A percentile compares a stretch with the other conserved stretches of the same genome.
Evolutionary conservation across 2,329 filamentous ascomycete genomes (phyloP).

Genomic region (Bipolaris gigantea): DNA sequence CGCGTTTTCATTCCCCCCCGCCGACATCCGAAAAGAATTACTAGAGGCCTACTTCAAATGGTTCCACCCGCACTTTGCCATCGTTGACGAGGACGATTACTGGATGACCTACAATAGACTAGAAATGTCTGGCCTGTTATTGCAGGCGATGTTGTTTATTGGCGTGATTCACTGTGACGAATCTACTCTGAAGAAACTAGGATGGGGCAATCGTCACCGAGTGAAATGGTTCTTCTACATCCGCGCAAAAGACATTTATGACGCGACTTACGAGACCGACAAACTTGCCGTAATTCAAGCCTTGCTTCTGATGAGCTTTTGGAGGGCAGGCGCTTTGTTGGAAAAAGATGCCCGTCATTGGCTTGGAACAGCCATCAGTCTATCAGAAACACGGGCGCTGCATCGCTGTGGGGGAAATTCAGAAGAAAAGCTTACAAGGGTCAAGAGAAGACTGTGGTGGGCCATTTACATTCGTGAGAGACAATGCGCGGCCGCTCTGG

Average conservation of each 20-base stretch:
- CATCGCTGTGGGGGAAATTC: conserved; percentile 41
- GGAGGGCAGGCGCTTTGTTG: conserved; percentile 52
- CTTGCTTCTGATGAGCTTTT: conserved; percentile 60
- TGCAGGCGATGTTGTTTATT: conserved; percentile 59
- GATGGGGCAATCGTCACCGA: conserved; percentile 53
- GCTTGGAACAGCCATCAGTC: conserved; percentile 52
- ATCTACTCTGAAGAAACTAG: conserved; percentile 49
- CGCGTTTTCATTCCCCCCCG: conserved; percentile 52
- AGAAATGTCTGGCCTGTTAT: conserved; percentile 53
- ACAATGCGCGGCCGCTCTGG: conserved; percentile 51
- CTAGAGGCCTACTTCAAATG: conserved; percentile 58
- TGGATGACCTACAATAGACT: conserved; percentile 46
- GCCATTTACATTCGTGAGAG: conserved; percentile 57
- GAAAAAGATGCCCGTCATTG: conserved; percentile 45
- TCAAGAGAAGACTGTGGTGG: conserved; percentile 58
- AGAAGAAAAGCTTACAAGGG: conserved; percentile 36
- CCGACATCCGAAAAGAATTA: conserved; percentile 48
- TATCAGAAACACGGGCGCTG: conserved; percentile 55
- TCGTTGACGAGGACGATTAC: conserved; percentile 54
- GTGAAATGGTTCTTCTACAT: conserved; percentile 57
- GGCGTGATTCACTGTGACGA: conserved; percentile 58
- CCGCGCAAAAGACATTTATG: conserved; percentile 55
- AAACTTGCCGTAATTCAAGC: conserved; percentile 55
- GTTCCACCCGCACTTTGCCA: conserved; percentile 61
- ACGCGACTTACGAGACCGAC: conserved; percentile 57